A percentile compares a stretch with the other conserved stretches of the same genome.
Evolutionary conservation across 192 early-diverging fungal genomes (phyloP).

Genomic region (Backusella tarrabulga): DNA sequence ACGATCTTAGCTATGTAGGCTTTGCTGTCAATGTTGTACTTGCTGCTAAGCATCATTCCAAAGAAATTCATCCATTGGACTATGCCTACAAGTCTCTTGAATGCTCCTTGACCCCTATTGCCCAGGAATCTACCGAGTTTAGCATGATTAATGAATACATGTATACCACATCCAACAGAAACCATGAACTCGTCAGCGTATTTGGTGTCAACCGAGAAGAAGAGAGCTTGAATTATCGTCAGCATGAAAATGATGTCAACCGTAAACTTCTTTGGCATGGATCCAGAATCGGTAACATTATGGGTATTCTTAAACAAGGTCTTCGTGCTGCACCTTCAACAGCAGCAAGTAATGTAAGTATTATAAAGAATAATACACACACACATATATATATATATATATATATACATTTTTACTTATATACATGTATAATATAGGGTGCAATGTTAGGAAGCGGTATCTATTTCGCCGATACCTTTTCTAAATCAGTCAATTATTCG

Average conservation of each 20-base stretch:
- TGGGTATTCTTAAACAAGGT: conserved; percentile 40
- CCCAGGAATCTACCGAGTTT: conserved; percentile 4
- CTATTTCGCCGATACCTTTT: conserved; percentile 82
- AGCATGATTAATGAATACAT: conserved; percentile 28
- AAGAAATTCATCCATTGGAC: conserved; percentile 26
- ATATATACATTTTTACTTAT: background rate
- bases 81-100: conserved; percentile 31
- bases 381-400: background rate
- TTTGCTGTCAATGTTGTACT: conserved; percentile 34
- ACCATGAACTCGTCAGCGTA: conserved; percentile 42
- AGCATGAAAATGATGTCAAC: conserved; percentile 53
- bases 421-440: conserved; percentile 32
- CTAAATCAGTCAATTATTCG: conserved; percentile 76
- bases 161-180: conserved; percentile 1
- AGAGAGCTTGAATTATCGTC: conserved; percentile 53
- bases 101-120: conserved; percentile 18
- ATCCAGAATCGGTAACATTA: conserved; percentile 68
- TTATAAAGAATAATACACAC: background rate
- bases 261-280: conserved; percentile 82
- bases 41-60: conserved; percentile 27
- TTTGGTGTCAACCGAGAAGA: conserved; percentile 59
- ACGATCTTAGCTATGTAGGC: conserved; percentile 26
- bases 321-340: conserved; percentile 22
- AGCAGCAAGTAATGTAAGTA: conserved; percentile 26
- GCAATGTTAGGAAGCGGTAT: conserved; percentile 83